phyloP scores from a whole-genome alignment of 2,329 filamentous ascomycete genomes.

The Stylonectria norvegica region DNA sequence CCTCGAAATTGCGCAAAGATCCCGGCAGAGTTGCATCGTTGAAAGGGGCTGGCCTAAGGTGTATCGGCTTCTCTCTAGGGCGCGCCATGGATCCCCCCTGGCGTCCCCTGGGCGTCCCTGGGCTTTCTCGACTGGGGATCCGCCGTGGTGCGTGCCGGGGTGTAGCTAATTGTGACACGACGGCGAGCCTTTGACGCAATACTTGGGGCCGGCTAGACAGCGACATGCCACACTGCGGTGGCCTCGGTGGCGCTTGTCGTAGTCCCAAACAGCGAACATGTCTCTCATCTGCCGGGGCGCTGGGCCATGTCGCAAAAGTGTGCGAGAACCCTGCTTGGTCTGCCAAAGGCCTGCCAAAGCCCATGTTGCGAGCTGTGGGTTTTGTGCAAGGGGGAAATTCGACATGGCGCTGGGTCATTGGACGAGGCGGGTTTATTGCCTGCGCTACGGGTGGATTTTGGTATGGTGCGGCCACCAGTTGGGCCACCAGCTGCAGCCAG shows the following conservation, averaged over 20 bases:
- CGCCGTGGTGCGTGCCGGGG: constrained; percentile 18
- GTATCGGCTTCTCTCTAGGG: neutral
- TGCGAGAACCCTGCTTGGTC: too few relatives aligned
- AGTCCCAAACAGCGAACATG: constrained; percentile 24
- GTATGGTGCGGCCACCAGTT: constrained; percentile 5
- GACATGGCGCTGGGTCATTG: constrained; percentile 11
- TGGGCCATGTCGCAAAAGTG: too few relatives aligned
- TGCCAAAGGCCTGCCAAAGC: too few relatives aligned
- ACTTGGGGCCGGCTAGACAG: constrained; percentile 13
- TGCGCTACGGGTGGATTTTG: constrained; percentile 1
- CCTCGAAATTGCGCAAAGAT: constrained; percentile 23
- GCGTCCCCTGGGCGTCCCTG: too few relatives aligned
- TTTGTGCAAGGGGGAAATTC: constrained; percentile 15
- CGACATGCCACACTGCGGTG: constrained; percentile 13
- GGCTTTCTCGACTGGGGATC: neutral
- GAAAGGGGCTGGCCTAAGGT: constrained; percentile 2
- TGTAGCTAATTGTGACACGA: constrained; percentile 18
- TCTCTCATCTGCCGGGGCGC: constrained; percentile 25
- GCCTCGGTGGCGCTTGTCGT: constrained; percentile 16
- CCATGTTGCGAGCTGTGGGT: constrained; percentile 7
- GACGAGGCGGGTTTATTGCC: neutral
- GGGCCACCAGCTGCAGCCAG: too few relatives aligned
- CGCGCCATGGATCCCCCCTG: neutral
- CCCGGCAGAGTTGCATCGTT: constrained; percentile 3
- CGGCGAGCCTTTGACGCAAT: constrained; percentile 4